Evolutionary conservation across 495 filamentous ascomycete genomes (phyloP), one percentile per base, ranked within the genome.

Genomic region (Ramalina intermedia): DNA sequence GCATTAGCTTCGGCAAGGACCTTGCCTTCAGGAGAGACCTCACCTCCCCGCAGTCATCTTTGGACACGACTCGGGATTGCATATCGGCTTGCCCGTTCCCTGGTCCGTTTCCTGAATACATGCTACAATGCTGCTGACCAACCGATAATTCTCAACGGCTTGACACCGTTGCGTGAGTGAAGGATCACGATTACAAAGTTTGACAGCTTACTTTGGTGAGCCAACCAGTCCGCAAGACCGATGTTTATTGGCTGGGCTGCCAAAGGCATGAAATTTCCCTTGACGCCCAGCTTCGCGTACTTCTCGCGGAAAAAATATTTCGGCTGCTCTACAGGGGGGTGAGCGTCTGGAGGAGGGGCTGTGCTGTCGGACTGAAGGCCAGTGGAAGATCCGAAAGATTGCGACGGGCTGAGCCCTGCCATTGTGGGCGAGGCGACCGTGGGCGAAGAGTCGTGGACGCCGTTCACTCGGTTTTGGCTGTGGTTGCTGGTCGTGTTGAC

Each of bases 251-350:
- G 89, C 60, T 85, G 84, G 44, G 85, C 85, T 56, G 87, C 90
- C 39, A 96, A 66, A 18, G 89, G 94, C 83, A 93, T 86, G 62
- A 94, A 94, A 66, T 94, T 96, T 40, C 89, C 89, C 66, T 86
- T 93, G 53, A 94, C 89, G 50, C 93, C 90, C 53, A 94, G 75
- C 55, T 80, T 82, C 39, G 84, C 79, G 59, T 88, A 85, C 55
- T 82, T 76, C 51, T 88, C 79, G 56, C 85, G 81, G 62, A 89
- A 83, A 64, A 81, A 83, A 63, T 76, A 80, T 57, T 85, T 71
- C 57, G 67, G 59, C 48, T 77, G 63, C 66, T 78, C 54, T 55
- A 57, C 62, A 38, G 72, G 58, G 27, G 41, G n/a, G 13, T 66
- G 51, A 24, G 74, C 79, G 43, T 81, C 68, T 23, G 70, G 70